These are phyloP conservation scores for Heterobasidion occidentale DNA, from an alignment of 1,284 basidiomycete genomes.

Conservation along the genomic window DNA sequence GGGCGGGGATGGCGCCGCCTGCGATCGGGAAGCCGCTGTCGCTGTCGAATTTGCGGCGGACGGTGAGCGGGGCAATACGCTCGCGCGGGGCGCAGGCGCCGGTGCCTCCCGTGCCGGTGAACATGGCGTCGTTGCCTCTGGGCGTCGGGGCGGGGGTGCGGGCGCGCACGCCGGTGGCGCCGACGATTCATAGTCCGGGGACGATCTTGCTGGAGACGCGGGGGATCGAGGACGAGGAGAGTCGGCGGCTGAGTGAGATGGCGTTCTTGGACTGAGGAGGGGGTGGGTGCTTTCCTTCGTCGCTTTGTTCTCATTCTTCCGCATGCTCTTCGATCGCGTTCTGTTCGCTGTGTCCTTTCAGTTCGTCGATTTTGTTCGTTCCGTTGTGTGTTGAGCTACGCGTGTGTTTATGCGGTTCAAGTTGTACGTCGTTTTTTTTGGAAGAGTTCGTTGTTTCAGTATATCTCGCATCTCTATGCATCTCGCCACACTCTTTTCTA, in stretches of 20 bases:
- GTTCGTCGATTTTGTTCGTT: too few relatives aligned
- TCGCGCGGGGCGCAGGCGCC: conserved; percentile 11
- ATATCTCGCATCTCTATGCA: too few relatives aligned
- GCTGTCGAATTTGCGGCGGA: conserved; percentile 21
- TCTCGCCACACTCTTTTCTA: too few relatives aligned
- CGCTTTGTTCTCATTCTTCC: too few relatives aligned
- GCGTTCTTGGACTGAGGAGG: conserved; percentile 39
- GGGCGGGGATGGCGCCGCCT: background rate
- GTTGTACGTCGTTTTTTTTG: too few relatives aligned
- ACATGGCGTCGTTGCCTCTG: background rate
- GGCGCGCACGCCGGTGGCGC: conserved; percentile 28
- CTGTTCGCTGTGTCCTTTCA: too few relatives aligned
- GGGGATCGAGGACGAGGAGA: conserved; percentile 58
- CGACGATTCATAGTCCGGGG: conserved; percentile 48
- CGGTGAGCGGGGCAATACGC: conserved; percentile 15
- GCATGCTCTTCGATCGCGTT: too few relatives aligned
- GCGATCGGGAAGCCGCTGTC: conserved; percentile 11
- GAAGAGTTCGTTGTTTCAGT: too few relatives aligned
- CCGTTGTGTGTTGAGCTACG: too few relatives aligned
- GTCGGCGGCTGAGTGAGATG: conserved; percentile 56
- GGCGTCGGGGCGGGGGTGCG: background rate
- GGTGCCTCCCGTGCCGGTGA: conserved; percentile 2
- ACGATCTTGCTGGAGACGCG: conserved; percentile 43
- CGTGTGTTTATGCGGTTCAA: too few relatives aligned
- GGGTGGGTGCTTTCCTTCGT: too few relatives aligned